Base-by-base conservation (phyloP, 78 protist species). In the Dictyostelium brefeldianum region DNA sequence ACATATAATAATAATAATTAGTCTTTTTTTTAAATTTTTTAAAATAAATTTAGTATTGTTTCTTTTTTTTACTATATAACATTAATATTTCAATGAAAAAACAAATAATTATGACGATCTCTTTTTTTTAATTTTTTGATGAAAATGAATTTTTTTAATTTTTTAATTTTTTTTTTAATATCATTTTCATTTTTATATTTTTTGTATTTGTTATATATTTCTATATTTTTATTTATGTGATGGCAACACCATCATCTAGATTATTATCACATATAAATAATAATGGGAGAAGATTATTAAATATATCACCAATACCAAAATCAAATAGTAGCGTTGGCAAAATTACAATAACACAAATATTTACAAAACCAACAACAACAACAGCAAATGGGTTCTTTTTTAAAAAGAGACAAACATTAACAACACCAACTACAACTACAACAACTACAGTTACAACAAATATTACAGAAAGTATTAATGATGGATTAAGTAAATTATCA, bases 181-280 rank as follows among this genome's bases (percentile, higher is more conserved):
- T 69, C 8, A 5, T 8, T n/a, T 36, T 69, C 10, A 36, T 36
- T 69, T 27, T 11, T 17, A 3, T 69, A 4, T 64, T 62, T 64
- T 64, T 14, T 67, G 22, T 31, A 36, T 67, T 67, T 14, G 25
- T 64, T 64, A 18, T 18, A 18, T 54, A 18, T 10, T 15, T 57
- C 5, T 2, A 57, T 8, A 22, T 9, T 4, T 8, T 22, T 10
- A 5, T 59, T 59, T 29, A 25, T 36, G 2, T 22, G 70, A 62
- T 62, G 70, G 70, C 70, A 25, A 25, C 70, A n/a, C 70, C 70
- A 25, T 62, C 70, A 62, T 62, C 70, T 62, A 62, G 70, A 17
- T 62, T 62, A 62, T 62, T 62, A 62, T 36, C 43, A 36, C 11
- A 25, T 22, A 25, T 62, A 4, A 62, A 25, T 59, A 59, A 11